Evolutionary conservation across 1,284 basidiomycete genomes (phyloP).

Genomic region (Fomitiporia mediterranea): DNA sequence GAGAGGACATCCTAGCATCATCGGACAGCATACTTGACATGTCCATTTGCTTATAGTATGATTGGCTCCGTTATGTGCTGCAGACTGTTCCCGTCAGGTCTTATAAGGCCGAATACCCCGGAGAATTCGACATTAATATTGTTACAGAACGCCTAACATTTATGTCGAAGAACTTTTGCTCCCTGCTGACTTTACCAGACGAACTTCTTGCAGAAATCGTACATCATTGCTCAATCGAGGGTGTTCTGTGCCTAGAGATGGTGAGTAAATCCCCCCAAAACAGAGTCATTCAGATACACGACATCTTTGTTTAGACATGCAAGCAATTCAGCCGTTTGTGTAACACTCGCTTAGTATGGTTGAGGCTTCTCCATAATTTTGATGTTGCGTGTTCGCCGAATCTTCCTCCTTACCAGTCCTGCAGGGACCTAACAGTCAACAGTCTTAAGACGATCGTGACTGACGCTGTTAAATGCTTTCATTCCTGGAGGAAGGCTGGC

Average conservation of each 20-base stretch:
- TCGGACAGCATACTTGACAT: too few relatives aligned
- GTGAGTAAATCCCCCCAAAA: background rate
- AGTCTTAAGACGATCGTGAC: background rate
- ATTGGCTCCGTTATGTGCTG: too few relatives aligned
- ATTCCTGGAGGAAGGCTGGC: background rate
- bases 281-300: background rate
- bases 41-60: too few relatives aligned
- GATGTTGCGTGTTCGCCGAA: background rate
- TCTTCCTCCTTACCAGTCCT: background rate
- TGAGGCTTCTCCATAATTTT: background rate
- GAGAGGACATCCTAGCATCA: too few relatives aligned
- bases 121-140: too few relatives aligned
- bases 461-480: background rate
- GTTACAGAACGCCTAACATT: too few relatives aligned
- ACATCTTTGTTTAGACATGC: background rate
- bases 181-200: constrained; percentile 1
- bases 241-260: background rate
- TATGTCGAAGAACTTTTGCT: too few relatives aligned
- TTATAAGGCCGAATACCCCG: too few relatives aligned
- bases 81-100: too few relatives aligned
- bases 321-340: background rate
- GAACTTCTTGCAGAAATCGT: constrained; percentile 2
- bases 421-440: background rate
- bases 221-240: background rate
- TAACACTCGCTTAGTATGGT: background rate